A percentile compares a stretch with the other conserved stretches of the same genome.
Conservation (phyloP, 2,329 filamentous ascomycete species). For the Sarocladium brachiariae region DNA sequence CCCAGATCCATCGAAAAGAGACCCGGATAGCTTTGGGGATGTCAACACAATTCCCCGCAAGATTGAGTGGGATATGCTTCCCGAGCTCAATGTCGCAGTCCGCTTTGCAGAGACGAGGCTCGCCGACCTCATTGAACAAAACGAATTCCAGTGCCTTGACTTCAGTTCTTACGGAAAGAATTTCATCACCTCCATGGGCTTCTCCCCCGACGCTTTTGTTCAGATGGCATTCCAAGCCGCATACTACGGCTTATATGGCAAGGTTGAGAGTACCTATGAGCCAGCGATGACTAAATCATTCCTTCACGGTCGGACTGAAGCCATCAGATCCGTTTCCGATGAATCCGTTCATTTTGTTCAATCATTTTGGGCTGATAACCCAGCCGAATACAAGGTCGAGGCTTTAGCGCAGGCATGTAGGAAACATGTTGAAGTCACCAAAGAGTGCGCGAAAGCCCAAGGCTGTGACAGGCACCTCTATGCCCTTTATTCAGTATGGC, state of each 20-base stretch:
- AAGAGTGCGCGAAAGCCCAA: slow-evolving; percentile 79
- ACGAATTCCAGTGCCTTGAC: slow-evolving; percentile 89
- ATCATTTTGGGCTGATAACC: slow-evolving; percentile 90
- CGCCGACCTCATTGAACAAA: slow-evolving; percentile 91
- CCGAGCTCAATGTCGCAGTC: slow-evolving; percentile 82
- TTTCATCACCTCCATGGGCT: slow-evolving; percentile 94
- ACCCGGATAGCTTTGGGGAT: slow-evolving; percentile 85
- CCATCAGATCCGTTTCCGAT: slow-evolving; percentile 76
- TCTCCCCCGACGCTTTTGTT: slow-evolving; percentile 94
- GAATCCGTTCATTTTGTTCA: slow-evolving; percentile 85
- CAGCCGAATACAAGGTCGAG: slow-evolving; percentile 75
- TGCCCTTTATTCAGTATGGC: slow-evolving; percentile 91
- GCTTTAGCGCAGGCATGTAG: slow-evolving; percentile 77
- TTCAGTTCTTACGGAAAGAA: slow-evolving; percentile 90
- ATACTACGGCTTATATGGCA: slow-evolving; percentile 93
- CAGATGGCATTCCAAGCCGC: slow-evolving; percentile 99
- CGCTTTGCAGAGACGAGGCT: slow-evolving; percentile 93
- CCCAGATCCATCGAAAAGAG: slow-evolving; percentile 86
- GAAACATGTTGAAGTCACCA: slow-evolving; percentile 73
- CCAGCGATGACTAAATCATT: slow-evolving; percentile 97
- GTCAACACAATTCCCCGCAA: slow-evolving; percentile 93
- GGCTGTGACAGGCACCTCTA: slow-evolving; percentile 92
- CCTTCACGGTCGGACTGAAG: slow-evolving; percentile 90
- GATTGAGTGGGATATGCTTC: slow-evolving; percentile 94
- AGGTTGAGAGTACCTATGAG: slow-evolving; percentile 92